Base-by-base conservation (phyloP, 495 filamentous ascomycete species). In the Aspergillus heteromorphus region DNA sequence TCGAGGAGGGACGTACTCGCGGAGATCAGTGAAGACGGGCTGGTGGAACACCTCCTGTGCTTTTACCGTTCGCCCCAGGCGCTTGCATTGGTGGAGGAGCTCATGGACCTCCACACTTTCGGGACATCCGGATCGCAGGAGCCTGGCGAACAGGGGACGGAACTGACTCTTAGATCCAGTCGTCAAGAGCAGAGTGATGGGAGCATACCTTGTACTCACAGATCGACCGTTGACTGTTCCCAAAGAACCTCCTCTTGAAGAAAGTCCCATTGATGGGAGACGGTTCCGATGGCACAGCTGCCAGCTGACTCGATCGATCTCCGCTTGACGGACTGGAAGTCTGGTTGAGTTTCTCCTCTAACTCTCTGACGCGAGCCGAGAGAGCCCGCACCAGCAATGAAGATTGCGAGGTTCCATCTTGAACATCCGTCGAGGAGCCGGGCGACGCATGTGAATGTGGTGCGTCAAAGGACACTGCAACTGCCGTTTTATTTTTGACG, bases 31-130 rank as follows among this genome's bases (percentile, higher is more conserved):
- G 18, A 18, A 38, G 18, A 45, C 18, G 2, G 16, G 25, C 8
- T 31, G 41, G 11, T 23, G 25, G 4, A 47, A 17, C 11, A 47
- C 40, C 11, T 20, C 25, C 40, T 54, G 45, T 8, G 29, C 40
- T 45, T 58, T 58, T 17, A 43, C 34, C 27, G 34, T 40, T 11
- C 56, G 51, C 18, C 51, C 43, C n/a, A 54, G 43, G 11, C 30
- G 43, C 20, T 54, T 45, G 17, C 50, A 54, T 27, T 50, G 29
- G 31, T 36, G 25, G 19, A 45, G 30, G 38, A 53, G 40, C 19
- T 27, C 23, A 16, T 48, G 27, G 20, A 54, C 38, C 19, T 54
- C 51, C 16, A 29, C 7, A 19, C 27, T 18, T 38, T 54, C 40
- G 9, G 45, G 10, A 1, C 42, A 11, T 1, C 40, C 42, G 13